A percentile compares a stretch with the other conserved stretches of the same genome.
phyloP scores from a whole-genome alignment of 1,284 basidiomycete genomes.

The Leccinum angustisporum region DNA sequence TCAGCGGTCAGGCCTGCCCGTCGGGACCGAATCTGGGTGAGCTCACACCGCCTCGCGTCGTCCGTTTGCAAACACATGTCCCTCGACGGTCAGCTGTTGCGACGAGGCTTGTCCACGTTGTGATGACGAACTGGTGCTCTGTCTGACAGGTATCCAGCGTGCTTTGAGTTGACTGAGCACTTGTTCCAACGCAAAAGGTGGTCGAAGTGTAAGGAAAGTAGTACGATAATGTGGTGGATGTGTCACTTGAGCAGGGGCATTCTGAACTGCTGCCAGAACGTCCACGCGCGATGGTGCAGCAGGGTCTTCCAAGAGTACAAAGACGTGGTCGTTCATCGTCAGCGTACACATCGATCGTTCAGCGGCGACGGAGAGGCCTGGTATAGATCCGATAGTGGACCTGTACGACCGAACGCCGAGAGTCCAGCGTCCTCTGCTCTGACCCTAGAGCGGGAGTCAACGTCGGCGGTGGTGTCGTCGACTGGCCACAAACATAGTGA shows the following conservation, averaged over 20 bases:
- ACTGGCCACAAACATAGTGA: constrained; percentile 54
- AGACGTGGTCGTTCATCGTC: constrained; percentile 75
- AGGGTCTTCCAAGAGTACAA: constrained; percentile 74
- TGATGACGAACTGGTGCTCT: too few species aligned
- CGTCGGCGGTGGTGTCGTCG: constrained; percentile 7
- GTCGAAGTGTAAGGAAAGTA: constrained; percentile 63
- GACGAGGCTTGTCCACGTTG: too few species aligned
- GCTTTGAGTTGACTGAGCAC: too few species aligned
- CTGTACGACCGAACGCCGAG: constrained; percentile 71
- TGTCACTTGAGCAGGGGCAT: constrained; percentile 30
- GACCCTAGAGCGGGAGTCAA: constrained; percentile 44
- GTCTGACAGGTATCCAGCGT: too few species aligned
- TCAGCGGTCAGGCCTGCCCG: constrained; percentile 82
- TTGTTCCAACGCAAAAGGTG: too few species aligned
- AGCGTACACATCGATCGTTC: constrained; percentile 71
- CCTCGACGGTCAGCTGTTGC: too few species aligned
- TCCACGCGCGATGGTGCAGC: constrained; percentile 64
- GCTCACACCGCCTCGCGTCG: constrained; percentile 28
- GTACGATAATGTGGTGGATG: constrained; percentile 68
- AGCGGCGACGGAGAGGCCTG: constrained; percentile 48
- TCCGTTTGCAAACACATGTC: neutral
- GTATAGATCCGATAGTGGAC: constrained; percentile 57
- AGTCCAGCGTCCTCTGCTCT: constrained; percentile 60
- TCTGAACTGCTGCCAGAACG: constrained; percentile 40
- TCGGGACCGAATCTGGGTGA: constrained; percentile 80